Evolutionary conservation across 2,329 filamentous ascomycete genomes (phyloP), one percentile per base, ranked within the genome.

Genomic region (Botrytis pseudocinerea): DNA sequence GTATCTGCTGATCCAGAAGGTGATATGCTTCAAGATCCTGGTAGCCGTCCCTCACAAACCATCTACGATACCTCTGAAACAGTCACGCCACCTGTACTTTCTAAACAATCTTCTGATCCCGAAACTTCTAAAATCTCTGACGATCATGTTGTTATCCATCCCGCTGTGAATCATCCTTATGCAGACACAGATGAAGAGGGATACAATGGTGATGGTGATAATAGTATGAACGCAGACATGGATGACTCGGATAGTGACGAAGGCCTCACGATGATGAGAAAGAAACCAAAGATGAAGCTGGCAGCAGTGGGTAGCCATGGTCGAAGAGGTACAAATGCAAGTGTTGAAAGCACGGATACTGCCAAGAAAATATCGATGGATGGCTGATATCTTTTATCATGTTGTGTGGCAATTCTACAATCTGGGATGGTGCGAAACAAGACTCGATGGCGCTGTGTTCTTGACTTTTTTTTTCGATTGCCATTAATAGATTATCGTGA

Each of bases 1-100:
- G 85, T 91, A 16, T 91, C 88, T 22, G 88, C 87, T 1, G 89
- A 91, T 76, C 83, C 87, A 35, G 89, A 91, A 75, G 87, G 86
- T 1, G 89, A 91, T 66, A 87, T 90, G 57, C 82, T 90, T 4
- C 82, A 85, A 71, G 83, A 82, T 35, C 87, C 87, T 16, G 46
- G 87, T 84, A 5, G 77, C 86, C 25, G 88, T 87, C 79, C 85
- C 84, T 79, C 75, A 7, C 74, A 78, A 32, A 65, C 74, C 28
- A 73, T 72, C 18, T 74, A 76, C 28, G 76, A 74, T 48, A 79
- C 79, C 2, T 77, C 80, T 0, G 78, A 80, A 51, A 78, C 77
- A 3, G 70, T 78, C 35, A 79, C 79, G 10, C 79, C 80, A 38
- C 74, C 79, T 42, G 38, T 74, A 28, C 40, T 80, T 9, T 79